Percentiles rank a stretch among this genome's conserved stretches.
Evolutionary conservation across 1,284 basidiomycete species (phyloP).

Genomic region (Marasmius fiardii): DNA sequence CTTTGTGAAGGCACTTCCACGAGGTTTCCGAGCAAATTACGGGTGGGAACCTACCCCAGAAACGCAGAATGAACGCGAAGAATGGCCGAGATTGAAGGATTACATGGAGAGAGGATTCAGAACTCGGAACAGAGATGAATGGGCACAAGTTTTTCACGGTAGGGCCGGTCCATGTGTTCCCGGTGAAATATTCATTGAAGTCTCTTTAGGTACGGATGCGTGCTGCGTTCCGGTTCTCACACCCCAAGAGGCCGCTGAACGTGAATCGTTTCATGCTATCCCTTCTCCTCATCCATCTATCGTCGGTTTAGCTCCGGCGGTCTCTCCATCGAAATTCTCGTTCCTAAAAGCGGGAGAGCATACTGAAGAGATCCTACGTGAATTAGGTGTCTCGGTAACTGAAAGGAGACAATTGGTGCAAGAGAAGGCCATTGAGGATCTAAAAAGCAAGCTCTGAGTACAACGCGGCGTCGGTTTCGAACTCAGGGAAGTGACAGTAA

Average conservation of each 20-base stretch:
- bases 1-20: slow-evolving; percentile 51
- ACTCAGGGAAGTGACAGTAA: neutral
- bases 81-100: slow-evolving; percentile 58
- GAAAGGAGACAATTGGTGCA: slow-evolving; percentile 33
- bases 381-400: slow-evolving; percentile 38
- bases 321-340: slow-evolving; percentile 2
- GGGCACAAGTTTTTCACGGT: slow-evolving; percentile 69
- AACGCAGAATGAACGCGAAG: slow-evolving; percentile 45
- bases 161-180: slow-evolving; percentile 14
- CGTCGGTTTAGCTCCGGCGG: slow-evolving; percentile 17
- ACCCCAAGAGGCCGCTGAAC: slow-evolving; percentile 51
- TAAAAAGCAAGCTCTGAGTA: slow-evolving; percentile 11
- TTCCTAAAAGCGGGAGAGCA: slow-evolving; percentile 48
- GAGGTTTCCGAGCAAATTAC: slow-evolving; percentile 32
- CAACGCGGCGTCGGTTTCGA: neutral
- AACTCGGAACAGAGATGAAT: slow-evolving; percentile 60
- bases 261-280: slow-evolving; percentile 32
- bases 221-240: slow-evolving; percentile 76
- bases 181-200: neutral
- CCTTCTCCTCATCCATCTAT: slow-evolving; percentile 53
- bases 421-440: slow-evolving; percentile 40
- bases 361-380: slow-evolving; percentile 47
- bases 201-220: slow-evolving; percentile 60
- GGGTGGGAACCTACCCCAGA: slow-evolving; percentile 53
- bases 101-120: slow-evolving; percentile 67